Base-by-base conservation (phyloP, 2,329 filamentous ascomycete genomes). In the Colletotrichum sp. region DNA sequence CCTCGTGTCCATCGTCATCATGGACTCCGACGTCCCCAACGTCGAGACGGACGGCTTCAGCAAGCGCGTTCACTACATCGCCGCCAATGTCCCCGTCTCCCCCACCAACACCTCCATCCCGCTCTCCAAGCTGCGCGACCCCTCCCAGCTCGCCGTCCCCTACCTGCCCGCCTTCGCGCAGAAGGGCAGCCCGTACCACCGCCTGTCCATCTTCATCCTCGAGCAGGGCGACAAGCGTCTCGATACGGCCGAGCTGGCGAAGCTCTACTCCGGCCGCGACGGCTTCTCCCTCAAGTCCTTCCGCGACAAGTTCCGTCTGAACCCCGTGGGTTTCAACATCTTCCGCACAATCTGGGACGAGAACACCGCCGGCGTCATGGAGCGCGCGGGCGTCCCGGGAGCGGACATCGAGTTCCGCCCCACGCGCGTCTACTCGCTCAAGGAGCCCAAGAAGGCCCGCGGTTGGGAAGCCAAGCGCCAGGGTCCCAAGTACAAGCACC, bases 301-400 rank as follows among this genome's bases (percentile, higher is more conserved):
- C 83, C 90, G 93, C 78, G 90, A 93, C 82, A 93, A 92, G 82
- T 91, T 95, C 83, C 85, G 87, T 73, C 87, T 97, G 76, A 89
- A 88, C 74, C 91, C 96, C 9, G 92, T 98, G 74, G 96, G 96
- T 58, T 94, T 95, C 80, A 95, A 93, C 82, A 87, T 99, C 80
- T 99, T 98, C 92, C 93, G 97, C 79, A 93, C 92, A 76, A 87
- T 94, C 78, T 98, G 96, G 95, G 97, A 99, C 84, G 94, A 97
- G 75, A 92, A 91, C 80, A 99, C 95, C 69, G 92, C 91, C n/a
- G 92, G 88, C 66, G 95, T 99, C 77, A 98, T 99, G 96, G 88
- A 92, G 82, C 91, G 94, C 80, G 91, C 94, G 79, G 92, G 91
- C 76, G 89, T 97, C 77, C 90, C 92, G 32, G 95, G 95, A 64